Evolutionary conservation across 495 filamentous ascomycete genomes (phyloP).

Genomic region (Penicillium bialowiezense): DNA sequence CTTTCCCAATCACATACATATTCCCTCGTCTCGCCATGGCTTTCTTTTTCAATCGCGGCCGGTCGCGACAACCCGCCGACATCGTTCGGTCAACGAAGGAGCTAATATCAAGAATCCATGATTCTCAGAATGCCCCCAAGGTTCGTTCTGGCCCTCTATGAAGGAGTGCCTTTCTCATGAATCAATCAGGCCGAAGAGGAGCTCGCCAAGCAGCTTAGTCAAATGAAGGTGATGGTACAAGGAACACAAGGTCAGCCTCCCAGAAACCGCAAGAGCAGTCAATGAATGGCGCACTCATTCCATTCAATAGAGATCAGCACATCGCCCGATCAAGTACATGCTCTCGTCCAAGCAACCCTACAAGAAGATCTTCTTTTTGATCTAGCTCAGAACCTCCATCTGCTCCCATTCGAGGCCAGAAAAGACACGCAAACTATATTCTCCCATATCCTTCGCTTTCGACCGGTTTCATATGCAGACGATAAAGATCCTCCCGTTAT

Average conservation of each 20-base stretch:
- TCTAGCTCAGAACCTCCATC: conserved; percentile 73
- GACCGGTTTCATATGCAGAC: conserved; percentile 47
- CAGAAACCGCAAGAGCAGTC: background rate
- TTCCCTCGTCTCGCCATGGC: conserved; percentile 58
- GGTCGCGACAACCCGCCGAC: conserved; percentile 52
- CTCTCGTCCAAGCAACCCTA: conserved; percentile 74
- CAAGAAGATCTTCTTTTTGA: conserved; percentile 84
- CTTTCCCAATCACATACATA: conserved; percentile 7
- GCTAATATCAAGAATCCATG: conserved; percentile 47
- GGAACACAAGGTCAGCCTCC: conserved; percentile 67
- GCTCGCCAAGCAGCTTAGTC: conserved; percentile 68
- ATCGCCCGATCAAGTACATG: conserved; percentile 79
- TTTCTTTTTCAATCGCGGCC: conserved; percentile 81
- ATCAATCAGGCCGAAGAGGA: conserved; percentile 64
- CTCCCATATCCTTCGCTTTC: conserved; percentile 83
- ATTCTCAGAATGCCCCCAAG: conserved; percentile 40
- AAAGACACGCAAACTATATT: conserved; percentile 90
- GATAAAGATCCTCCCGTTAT: conserved; percentile 74
- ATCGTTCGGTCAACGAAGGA: conserved; percentile 58
- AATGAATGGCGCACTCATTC: background rate
- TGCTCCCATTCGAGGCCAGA: conserved; percentile 88
- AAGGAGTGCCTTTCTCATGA: conserved; percentile 4
- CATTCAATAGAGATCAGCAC: conserved; percentile 67
- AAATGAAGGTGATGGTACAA: conserved; percentile 82
- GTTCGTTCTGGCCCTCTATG: conserved; percentile 43